Evolutionary conservation across 345 rosid genomes (phyloP), one percentile per base, ranked within the genome.

Genomic region (Melastoma malabathricum): DNA sequence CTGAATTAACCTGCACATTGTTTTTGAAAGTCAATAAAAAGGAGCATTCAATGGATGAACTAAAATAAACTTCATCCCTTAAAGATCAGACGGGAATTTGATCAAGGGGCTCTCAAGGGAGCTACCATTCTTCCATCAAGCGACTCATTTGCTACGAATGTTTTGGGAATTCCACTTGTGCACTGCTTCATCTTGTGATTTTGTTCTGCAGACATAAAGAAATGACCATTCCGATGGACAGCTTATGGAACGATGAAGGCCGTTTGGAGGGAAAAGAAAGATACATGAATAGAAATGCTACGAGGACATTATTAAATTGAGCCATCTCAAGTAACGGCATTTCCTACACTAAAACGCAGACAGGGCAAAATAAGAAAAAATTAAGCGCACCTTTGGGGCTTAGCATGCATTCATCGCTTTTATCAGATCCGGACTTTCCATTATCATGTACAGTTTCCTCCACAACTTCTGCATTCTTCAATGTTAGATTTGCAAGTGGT

Each of bases 1-100:
- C 99, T 57, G 81, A 90, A 62, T 92, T 88, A 46, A 92, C 90
- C 99, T 92, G 62, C 48, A 49, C 59, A 52, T 47, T 49, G 6
- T 31, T 31, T 31, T 31, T 3, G 4, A 39, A 53, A 20, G 44
- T 3, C 27, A 39, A 44, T 34, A 50, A 48, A 48, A 6, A 3
- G 2, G 54, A 31, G 7, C 18, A 4, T 10, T 27, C 14, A 51
- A 31, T 31, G 15, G 18, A 29, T 1, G n/a, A 43, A 55, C 44
- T 18, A 14, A 23, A 54, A 23, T 20, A 6, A 19, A 43, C 34
- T 13, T 25, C 15, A 20, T 46, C 38, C 19, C 46, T 44, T 18
- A 51, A 51, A 31, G 54, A 9, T 48, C 34, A 34, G n/a, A 51
- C n/a, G 18, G 60, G 29, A 34, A 51, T 57, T 52, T 16, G 47